phyloP scores from a whole-genome alignment of 208 protist species.

The Entamoeba invadens region DNA sequence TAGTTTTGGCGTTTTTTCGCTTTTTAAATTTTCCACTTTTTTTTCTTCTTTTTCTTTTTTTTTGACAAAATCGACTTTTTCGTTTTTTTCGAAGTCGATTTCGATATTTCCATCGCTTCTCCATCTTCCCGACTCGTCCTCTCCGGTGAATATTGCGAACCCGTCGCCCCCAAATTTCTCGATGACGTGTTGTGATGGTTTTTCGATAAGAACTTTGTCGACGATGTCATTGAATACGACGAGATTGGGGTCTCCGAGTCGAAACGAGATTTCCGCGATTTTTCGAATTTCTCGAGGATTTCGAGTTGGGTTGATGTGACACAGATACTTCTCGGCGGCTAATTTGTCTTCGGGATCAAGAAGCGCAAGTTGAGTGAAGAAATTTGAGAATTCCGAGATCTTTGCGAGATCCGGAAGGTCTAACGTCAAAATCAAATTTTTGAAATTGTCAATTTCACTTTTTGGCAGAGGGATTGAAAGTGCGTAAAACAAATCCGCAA shows the following conservation, averaged over 20 bases:
- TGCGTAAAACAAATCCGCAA: background rate
- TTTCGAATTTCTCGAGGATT: background rate
- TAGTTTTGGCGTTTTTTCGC: background rate
- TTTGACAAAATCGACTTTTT: background rate
- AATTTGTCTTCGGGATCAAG: background rate
- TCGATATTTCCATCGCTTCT: background rate
- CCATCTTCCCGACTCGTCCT: background rate
- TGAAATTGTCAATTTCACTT: background rate
- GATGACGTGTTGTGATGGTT: background rate
- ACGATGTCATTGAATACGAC: background rate
- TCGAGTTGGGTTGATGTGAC: background rate
- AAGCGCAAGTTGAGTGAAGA: background rate
- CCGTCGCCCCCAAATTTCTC: background rate
- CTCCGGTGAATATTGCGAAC: background rate
- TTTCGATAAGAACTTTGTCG: background rate
- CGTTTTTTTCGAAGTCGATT: background rate
- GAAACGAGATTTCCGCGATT: background rate
- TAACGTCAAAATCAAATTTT: background rate
- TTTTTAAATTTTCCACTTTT: background rate
- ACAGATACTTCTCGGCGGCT: background rate
- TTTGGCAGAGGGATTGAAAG: background rate
- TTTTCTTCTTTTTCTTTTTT: background rate
- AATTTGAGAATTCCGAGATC: background rate
- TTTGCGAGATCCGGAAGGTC: background rate
- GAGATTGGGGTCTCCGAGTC: background rate